These are phyloP conservation scores for Phytophthora sp. DNA, from an alignment of 352 stramenopile genomes.

Conservation along the genomic window DNA sequence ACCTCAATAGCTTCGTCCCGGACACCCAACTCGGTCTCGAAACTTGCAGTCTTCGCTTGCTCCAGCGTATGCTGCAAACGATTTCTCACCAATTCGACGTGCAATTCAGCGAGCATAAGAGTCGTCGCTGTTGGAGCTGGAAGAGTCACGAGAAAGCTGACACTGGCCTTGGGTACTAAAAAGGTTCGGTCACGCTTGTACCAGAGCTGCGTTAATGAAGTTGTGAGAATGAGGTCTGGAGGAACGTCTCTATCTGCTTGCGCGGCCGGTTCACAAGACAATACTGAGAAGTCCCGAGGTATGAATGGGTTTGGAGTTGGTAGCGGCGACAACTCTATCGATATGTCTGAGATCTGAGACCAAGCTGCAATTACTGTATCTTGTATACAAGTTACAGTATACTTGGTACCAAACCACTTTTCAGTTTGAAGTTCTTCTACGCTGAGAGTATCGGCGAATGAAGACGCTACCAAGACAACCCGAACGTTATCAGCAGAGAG, in stretches of 20 bases:
- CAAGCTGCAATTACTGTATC: constrained; percentile 16
- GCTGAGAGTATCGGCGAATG: constrained; percentile 38
- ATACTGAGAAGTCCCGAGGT: constrained; percentile 59
- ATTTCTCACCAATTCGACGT: constrained; percentile 69
- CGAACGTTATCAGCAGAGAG: constrained; percentile 68
- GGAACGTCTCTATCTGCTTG: constrained; percentile 19
- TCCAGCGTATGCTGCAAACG: constrained; percentile 72
- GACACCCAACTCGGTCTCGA: constrained; percentile 60
- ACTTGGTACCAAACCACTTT: constrained; percentile 69
- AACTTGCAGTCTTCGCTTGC: constrained; percentile 64
- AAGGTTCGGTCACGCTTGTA: constrained; percentile 78
- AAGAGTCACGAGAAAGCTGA: constrained; percentile 68
- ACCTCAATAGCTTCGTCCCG: constrained; percentile 74
- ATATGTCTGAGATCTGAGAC: constrained; percentile 21
- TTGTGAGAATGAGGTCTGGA: constrained; percentile 44
- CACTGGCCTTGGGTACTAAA: constrained; percentile 67
- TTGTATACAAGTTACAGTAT: constrained; percentile 47
- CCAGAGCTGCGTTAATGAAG: constrained; percentile 67
- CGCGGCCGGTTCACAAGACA: constrained; percentile 29
- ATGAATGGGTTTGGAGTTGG: constrained; percentile 75
- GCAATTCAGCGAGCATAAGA: constrained; percentile 70
- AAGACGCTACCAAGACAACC: constrained; percentile 61
- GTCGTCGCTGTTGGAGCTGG: constrained; percentile 56
- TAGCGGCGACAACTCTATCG: background rate
- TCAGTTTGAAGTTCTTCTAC: constrained; percentile 35